Percentiles rank a stretch among this genome's conserved stretches.
Evolutionary conservation across 345 rosid species (phyloP).

Genomic region (Salix purpurea): DNA sequence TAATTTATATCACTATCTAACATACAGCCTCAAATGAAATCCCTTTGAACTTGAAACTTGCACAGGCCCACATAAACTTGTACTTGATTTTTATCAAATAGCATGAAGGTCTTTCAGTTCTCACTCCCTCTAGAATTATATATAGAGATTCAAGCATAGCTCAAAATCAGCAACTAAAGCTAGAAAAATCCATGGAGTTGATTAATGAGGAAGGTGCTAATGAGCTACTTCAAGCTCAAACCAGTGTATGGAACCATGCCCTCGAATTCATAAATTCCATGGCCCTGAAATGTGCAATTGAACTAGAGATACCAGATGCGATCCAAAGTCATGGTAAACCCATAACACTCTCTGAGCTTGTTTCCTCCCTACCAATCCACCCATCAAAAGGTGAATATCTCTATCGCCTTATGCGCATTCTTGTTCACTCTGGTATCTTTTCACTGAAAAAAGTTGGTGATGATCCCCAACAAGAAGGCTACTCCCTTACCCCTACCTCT

Average conservation of each 20-base stretch:
- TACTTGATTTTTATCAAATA: no score
- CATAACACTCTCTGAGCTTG: slow-evolving; percentile 30
- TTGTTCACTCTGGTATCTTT: slow-evolving; percentile 21
- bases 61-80: no score
- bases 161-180: no score
- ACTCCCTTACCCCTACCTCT: not conserved
- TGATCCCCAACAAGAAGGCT: not conserved
- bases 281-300: slow-evolving; percentile 35
- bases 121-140: no score
- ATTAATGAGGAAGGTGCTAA: not conserved
- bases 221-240: slow-evolving; percentile 17
- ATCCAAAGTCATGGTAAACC: slow-evolving; percentile 39
- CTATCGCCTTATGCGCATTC: slow-evolving; percentile 30
- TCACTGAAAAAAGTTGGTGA: not conserved
- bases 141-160: no score
- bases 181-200: not conserved
- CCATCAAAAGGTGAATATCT: slow-evolving; percentile 16
- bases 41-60: no score
- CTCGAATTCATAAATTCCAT: slow-evolving; percentile 16
- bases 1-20: no score
- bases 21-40: no score
- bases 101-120: no score
- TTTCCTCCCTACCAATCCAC: slow-evolving; percentile 12
- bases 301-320: slow-evolving; percentile 41
- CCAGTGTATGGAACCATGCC: slow-evolving; percentile 6